These are phyloP conservation scores for Boletales sp. DNA, from an alignment of 768 basidiomycete genomes.

Conservation along the genomic window DNA sequence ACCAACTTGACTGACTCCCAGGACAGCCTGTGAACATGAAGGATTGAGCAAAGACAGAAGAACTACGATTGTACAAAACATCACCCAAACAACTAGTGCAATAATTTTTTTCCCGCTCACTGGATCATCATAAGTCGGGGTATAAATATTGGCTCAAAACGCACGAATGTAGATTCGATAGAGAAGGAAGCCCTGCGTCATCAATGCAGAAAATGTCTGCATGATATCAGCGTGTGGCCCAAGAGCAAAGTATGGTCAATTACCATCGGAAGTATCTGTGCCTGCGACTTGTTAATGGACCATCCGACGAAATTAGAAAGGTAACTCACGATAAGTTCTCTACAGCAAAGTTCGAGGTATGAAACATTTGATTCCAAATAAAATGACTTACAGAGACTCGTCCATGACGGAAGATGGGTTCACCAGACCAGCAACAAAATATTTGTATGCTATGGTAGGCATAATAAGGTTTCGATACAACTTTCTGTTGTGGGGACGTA, in stretches of 20 bases:
- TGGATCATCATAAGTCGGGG: not conserved
- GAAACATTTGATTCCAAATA: not conserved
- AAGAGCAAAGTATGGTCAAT: not conserved
- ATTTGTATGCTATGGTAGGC: not conserved
- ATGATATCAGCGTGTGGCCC: not conserved
- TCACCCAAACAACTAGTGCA: not conserved
- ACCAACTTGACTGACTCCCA: not conserved
- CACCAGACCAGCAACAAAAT: not conserved
- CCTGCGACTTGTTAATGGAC: not conserved
- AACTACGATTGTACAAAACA: too few relatives aligned
- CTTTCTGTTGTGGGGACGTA: not conserved
- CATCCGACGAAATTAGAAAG: not conserved
- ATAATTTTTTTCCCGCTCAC: not conserved
- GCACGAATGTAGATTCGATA: constrained; percentile 1
- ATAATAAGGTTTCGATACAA: not conserved
- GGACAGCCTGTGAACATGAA: not conserved
- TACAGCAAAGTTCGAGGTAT: not conserved
- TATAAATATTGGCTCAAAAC: not conserved
- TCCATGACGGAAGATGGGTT: not conserved
- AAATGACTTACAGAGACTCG: not conserved
- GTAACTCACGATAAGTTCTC: not conserved
- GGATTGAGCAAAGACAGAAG: not conserved
- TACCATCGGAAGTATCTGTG: not conserved
- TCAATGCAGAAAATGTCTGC: not conserved
- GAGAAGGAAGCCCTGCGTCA: not conserved